These are phyloP conservation scores for Barnettozyma californica DNA, from an alignment of 805 yeast genomes.

Conservation along the genomic window DNA sequence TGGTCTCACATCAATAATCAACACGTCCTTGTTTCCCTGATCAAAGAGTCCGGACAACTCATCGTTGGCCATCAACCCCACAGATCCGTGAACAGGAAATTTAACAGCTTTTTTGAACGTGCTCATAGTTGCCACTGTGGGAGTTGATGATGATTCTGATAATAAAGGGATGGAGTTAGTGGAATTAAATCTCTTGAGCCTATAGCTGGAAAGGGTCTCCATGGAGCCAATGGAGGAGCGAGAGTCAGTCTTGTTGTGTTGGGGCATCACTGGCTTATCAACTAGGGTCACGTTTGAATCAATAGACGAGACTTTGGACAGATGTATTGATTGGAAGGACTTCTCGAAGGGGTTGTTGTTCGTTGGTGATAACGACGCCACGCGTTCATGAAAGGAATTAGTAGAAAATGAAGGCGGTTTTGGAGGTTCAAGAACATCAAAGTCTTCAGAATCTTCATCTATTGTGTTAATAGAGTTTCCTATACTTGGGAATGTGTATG, in stretches of 20 bases:
- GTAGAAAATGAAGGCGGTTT: not conserved
- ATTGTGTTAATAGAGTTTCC: not conserved
- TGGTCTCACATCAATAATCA: slow-evolving; percentile 77
- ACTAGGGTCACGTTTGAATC: slow-evolving; percentile 4
- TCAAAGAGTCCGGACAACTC: slow-evolving; percentile 8
- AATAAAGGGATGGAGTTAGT: slow-evolving; percentile 13
- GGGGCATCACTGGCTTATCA: not conserved
- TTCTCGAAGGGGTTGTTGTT: slow-evolving; percentile 7
- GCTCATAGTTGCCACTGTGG: slow-evolving; percentile 2
- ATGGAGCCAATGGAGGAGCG: slow-evolving; percentile 15
- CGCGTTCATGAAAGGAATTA: not conserved
- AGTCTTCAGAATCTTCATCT: not conserved
- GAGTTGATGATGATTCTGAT: slow-evolving; percentile 5
- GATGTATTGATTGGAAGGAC: slow-evolving; percentile 3
- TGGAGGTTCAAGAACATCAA: not conserved
- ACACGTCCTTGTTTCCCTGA: slow-evolving; percentile 16
- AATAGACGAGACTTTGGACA: not conserved
- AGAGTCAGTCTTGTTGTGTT: slow-evolving; percentile 9
- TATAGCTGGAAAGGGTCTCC: slow-evolving; percentile 16
- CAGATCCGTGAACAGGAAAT: slow-evolving; percentile 13
- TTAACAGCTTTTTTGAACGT: slow-evolving; percentile 14
- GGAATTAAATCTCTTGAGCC: slow-evolving; percentile 18
- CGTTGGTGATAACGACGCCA: not conserved
- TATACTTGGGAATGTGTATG: slow-evolving; percentile 4
- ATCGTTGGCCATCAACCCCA: slow-evolving; percentile 8